A percentile compares a stretch with the other conserved stretches of the same genome.
Conservation (phyloP, 805 yeast genomes). For the Schizosaccharomyces octosporus region DNA sequence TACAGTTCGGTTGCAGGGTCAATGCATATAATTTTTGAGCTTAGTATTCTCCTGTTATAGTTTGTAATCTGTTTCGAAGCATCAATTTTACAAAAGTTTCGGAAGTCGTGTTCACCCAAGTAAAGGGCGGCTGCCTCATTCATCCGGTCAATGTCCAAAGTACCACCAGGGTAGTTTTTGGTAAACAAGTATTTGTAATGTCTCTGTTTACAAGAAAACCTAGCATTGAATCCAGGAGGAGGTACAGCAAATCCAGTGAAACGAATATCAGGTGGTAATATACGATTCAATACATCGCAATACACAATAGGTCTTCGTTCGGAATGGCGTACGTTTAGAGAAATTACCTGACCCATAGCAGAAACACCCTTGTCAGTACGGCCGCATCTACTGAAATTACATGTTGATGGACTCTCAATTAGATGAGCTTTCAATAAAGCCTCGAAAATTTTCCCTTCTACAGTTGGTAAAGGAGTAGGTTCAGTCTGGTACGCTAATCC, state of each 20-base stretch:
- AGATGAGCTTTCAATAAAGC: slow-evolving; percentile 47
- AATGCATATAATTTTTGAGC: slow-evolving; percentile 23
- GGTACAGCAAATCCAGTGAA: slow-evolving; percentile 70
- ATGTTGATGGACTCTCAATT: slow-evolving; percentile 31
- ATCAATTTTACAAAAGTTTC: slow-evolving; percentile 85
- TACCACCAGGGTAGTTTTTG: slow-evolving; percentile 1
- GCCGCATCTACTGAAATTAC: slow-evolving; percentile 72
- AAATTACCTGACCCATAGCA: slow-evolving; percentile 85
- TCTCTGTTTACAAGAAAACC: slow-evolving; percentile 69
- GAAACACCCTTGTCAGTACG: slow-evolving; percentile 92
- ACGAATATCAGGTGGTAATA: slow-evolving; percentile 59
- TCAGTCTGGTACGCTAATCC: slow-evolving; percentile 64
- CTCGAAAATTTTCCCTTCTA: slow-evolving; percentile 49
- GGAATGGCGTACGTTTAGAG: slow-evolving; percentile 48
- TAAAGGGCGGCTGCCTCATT: slow-evolving; percentile 33
- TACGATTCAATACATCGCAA: slow-evolving; percentile 43
- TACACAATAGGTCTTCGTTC: slow-evolving; percentile 38
- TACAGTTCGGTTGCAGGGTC: slow-evolving; percentile 16
- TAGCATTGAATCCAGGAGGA: slow-evolving; percentile 63
- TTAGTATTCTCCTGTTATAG: slow-evolving; percentile 36
- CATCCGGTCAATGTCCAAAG: slow-evolving; percentile 45
- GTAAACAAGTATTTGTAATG: slow-evolving; percentile 69
- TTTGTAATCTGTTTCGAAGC: slow-evolving; percentile 80
- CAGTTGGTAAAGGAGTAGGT: slow-evolving; percentile 59
- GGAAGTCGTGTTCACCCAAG: slow-evolving; percentile 64